Evolutionary conservation across 805 yeast species (phyloP).

Genomic region (Vanderwaltozyma yarrowii): DNA sequence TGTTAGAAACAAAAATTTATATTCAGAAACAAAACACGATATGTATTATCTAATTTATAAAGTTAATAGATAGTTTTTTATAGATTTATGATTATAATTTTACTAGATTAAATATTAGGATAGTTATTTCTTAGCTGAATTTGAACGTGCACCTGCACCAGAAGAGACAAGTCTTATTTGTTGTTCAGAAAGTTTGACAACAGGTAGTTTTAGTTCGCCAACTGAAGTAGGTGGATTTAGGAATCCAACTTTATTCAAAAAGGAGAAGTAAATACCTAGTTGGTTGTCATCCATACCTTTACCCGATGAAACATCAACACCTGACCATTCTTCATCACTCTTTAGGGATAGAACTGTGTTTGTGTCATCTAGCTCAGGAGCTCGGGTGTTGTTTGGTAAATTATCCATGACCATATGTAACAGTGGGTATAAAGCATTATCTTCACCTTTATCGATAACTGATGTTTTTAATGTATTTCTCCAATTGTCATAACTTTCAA

Average conservation of each 20-base stretch:
- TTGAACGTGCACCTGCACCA: constrained; percentile 70
- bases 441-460: constrained; percentile 64
- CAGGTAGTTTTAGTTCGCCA: constrained; percentile 43
- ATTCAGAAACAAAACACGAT: too few species aligned
- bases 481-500: constrained; percentile 71
- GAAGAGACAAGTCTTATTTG: constrained; percentile 46
- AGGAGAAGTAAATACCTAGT: constrained; percentile 69
- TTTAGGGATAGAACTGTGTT: constrained; percentile 67
- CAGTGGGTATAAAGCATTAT: constrained; percentile 84
- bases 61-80: too few species aligned
- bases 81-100: too few species aligned
- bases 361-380: constrained; percentile 87
- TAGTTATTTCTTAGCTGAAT: constrained; percentile 34
- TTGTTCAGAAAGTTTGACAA: constrained; percentile 42
- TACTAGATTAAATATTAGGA: too few species aligned
- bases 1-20: too few species aligned
- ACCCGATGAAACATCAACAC: constrained; percentile 58
- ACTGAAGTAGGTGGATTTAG: constrained; percentile 48
- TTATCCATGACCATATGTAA: constrained; percentile 90
- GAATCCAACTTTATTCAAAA: constrained; percentile 71
- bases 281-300: constrained; percentile 60
- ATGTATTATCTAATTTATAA: too few species aligned
- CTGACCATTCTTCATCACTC: constrained; percentile 52
- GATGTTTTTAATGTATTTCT: constrained; percentile 60
- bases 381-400: constrained; percentile 81